Base-by-base conservation (phyloP, 306 rosid genomes). In the Boehmeria nivea region DNA sequence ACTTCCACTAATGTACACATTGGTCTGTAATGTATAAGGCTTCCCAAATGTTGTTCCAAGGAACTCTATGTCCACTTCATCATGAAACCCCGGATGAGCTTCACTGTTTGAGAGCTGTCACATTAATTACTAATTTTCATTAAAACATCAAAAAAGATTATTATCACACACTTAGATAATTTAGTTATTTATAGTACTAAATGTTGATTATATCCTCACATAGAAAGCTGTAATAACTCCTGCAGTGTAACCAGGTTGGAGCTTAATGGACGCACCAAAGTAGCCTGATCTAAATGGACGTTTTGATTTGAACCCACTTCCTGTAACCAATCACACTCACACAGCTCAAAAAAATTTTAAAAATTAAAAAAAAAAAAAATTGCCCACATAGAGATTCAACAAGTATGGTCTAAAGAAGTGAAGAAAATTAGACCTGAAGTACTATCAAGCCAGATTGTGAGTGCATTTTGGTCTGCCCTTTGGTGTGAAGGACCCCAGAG, bases 401-500 rank as follows among this genome's bases (percentile, higher is more conserved):
- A 0, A 10, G 9, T 2, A 8, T 28, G 34, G 34, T 28, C 34
- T 8, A 40, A 16, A 21, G 20, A 44, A 49, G 21, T 28, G 21
- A 54, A 26, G 28, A 45, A 43, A 24, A 39, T 14, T 6, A 60
- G 19, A 77, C 98, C 96, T 57, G 98, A 58, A 52, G 89, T 66
- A 45, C 82, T 72, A 48, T 91, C 98, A 50, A 91, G 98, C 98
- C 98, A 91, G 49, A 91, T 82, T 40, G 93, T 76, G 57, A 87
- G 51, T 48, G 84, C 79, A 65, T 67, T 70, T 56, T 82, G 82
- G 76, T 76, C 78, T 22, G 73, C 25, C 20, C 73, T 64, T 60
- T 87, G 96, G 61, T 91, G 99, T 33, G 82, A 76, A 71, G 93
- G 81, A 46, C 99, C 96, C 99, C 99, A 91, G 17, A 91, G 93